Evolutionary conservation across 768 basidiomycete genomes (phyloP).

Genomic region (Infundibulicybe gibba): DNA sequence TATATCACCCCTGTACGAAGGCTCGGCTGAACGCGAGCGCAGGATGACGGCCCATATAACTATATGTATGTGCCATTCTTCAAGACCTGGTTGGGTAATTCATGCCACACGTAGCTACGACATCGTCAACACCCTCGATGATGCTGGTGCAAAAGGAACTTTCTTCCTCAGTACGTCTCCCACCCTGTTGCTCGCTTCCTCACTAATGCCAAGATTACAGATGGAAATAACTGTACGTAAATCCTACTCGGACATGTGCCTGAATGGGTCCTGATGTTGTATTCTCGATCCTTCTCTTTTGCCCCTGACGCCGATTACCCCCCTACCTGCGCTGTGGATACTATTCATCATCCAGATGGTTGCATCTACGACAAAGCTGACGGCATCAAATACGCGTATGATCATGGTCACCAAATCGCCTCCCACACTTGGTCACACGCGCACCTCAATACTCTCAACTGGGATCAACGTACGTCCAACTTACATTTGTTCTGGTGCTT

Average conservation of each 20-base stretch:
- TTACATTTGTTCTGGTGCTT: neutral
- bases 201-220: constrained; percentile 2
- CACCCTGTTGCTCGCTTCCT: neutral
- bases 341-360: constrained; percentile 16
- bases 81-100: neutral
- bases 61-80: constrained; percentile 12
- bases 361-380: constrained; percentile 35
- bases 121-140: constrained; percentile 28
- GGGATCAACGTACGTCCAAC: constrained; percentile 31
- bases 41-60: constrained; percentile 17
- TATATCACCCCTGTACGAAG: neutral
- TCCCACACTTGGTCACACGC: constrained; percentile 44
- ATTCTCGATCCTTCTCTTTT: neutral
- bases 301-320: neutral
- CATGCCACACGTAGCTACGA: constrained; percentile 20
- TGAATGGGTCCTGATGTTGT: neutral
- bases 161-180: constrained; percentile 40
- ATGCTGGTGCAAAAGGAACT: constrained; percentile 32
- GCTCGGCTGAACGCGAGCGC: neutral
- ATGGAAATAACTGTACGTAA: constrained; percentile 35
- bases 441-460: constrained; percentile 33
- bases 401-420: constrained; percentile 37
- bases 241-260: neutral
- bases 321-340: neutral
- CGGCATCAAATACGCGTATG: constrained; percentile 32